Percentiles rank a stretch among this genome's conserved stretches.
phyloP scores from a whole-genome alignment of 2,329 filamentous ascomycete species.

The Penicillium brasilianum region DNA sequence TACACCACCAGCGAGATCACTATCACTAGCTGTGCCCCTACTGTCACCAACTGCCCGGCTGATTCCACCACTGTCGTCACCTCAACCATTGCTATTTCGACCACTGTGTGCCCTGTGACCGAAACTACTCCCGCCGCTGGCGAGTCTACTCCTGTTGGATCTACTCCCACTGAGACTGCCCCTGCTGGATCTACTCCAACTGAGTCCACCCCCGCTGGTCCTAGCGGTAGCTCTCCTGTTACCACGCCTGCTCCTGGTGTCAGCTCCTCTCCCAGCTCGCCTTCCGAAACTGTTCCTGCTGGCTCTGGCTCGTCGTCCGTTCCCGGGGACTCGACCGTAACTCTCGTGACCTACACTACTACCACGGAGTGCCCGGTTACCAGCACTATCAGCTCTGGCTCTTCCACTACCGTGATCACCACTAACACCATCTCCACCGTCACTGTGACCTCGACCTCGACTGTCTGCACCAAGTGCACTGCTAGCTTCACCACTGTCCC shows the following conservation, averaged over 20 bases:
- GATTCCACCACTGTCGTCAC: conserved; percentile 57
- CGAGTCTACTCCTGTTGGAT: conserved; percentile 7
- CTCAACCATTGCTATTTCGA: conserved; percentile 62
- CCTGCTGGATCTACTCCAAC: conserved; percentile 7
- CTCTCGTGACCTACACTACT: conserved; percentile 38
- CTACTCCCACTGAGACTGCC: conserved; percentile 1
- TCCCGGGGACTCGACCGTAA: conserved; percentile 30
- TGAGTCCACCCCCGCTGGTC: conserved; percentile 12
- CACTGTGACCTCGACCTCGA: conserved; percentile 25
- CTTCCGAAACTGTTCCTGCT: conserved; percentile 15
- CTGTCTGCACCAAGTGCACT: conserved; percentile 20
- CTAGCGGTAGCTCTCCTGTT: conserved; percentile 8
- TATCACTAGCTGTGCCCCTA: conserved; percentile 48
- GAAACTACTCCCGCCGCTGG: conserved; percentile 30
- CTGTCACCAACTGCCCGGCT: conserved; percentile 58
- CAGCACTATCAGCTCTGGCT: conserved; percentile 47
- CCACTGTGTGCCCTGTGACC: conserved; percentile 62
- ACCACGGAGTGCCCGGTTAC: conserved; percentile 42
- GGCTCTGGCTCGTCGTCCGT: too few relatives aligned
- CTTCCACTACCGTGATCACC: conserved; percentile 57
- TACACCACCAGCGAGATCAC: conserved; percentile 45
- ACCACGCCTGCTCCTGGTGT: neutral
- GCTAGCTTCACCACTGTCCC: conserved; percentile 10
- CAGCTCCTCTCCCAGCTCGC: conserved; percentile 1
- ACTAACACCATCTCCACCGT: conserved; percentile 63